Evolutionary conservation across 2,329 filamentous ascomycete species (phyloP).

Genomic region (Didymella pinodella): DNA sequence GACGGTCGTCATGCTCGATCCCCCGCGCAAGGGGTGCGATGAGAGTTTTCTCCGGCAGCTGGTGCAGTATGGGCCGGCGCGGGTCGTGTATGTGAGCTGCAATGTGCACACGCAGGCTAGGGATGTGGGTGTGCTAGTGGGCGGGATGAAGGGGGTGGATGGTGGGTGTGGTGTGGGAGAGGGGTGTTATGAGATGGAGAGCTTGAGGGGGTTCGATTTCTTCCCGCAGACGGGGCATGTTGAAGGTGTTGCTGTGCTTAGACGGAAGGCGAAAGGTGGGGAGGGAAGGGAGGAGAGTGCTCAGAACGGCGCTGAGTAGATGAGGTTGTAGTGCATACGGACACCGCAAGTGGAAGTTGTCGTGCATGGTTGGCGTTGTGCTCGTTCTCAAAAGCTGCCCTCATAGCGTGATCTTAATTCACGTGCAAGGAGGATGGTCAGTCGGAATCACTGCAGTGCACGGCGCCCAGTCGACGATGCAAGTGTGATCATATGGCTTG

Average conservation of each 20-base stretch:
- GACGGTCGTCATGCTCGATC: slow-evolving; percentile 94
- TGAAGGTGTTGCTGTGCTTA: slow-evolving; percentile 69
- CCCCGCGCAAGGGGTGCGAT: slow-evolving; percentile 95
- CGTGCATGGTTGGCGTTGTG: neutral
- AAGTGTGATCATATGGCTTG: slow-evolving; percentile 18
- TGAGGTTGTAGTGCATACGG: neutral
- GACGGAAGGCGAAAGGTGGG: slow-evolving; percentile 40
- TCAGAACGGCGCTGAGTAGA: neutral
- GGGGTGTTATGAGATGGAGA: slow-evolving; percentile 81
- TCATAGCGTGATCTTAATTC: neutral
- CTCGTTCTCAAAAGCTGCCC: neutral
- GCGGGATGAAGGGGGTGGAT: slow-evolving; percentile 63
- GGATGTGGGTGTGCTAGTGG: slow-evolving; percentile 87
- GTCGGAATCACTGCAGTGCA: neutral
- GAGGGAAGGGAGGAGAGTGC: neutral
- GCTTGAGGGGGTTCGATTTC: slow-evolving; percentile 91
- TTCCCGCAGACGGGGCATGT: slow-evolving; percentile 86
- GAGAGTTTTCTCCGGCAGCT: slow-evolving; percentile 83
- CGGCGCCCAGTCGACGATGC: neutral
- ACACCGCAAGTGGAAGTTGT: neutral
- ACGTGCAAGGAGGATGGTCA: neutral
- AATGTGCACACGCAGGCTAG: slow-evolving; percentile 98
- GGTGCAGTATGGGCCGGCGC: slow-evolving; percentile 75
- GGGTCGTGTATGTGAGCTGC: slow-evolving; percentile 94
- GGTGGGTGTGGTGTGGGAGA: slow-evolving; percentile 48